Conservation (phyloP, 805 yeast genomes). For the Blastobotrys americana region DNA sequence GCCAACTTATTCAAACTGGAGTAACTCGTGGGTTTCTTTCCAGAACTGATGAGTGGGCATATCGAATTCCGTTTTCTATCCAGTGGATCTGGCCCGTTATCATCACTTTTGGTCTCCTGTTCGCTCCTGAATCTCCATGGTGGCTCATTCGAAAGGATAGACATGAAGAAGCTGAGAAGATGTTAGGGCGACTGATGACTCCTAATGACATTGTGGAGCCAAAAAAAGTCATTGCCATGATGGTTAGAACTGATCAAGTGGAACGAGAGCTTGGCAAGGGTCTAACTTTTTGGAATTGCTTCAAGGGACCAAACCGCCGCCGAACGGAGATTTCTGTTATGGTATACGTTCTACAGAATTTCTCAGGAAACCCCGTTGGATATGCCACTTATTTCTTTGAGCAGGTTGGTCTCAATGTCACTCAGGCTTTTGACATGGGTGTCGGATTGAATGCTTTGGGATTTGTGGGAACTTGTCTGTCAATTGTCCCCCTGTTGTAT, state of each 20-base stretch:
- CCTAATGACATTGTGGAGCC: constrained; percentile 16
- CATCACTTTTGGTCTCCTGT: constrained; percentile 18
- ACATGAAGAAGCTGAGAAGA: constrained; percentile 35
- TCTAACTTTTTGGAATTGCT: constrained; percentile 9
- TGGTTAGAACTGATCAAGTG: constrained; percentile 32
- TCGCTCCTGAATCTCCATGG: constrained; percentile 51
- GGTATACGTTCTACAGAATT: constrained; percentile 33
- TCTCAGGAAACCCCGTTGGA: constrained; percentile 26
- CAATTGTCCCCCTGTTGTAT: constrained; percentile 17
- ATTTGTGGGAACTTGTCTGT: constrained; percentile 21
- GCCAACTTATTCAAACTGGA: constrained; percentile 49
- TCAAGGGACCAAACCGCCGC: constrained; percentile 10
- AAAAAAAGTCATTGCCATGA: constrained; percentile 9
- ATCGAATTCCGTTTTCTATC: constrained; percentile 46
- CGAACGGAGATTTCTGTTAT: constrained; percentile 34
- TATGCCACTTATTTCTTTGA: constrained; percentile 42
- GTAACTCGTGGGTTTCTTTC: constrained; percentile 35
- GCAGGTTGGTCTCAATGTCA: constrained; percentile 32
- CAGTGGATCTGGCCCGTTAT: constrained; percentile 46
- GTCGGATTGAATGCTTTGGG: constrained; percentile 13
- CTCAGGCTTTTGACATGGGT: constrained; percentile 38
- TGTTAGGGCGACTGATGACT: constrained; percentile 30
- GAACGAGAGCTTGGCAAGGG: constrained; percentile 10
- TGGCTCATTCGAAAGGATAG: constrained; percentile 41
- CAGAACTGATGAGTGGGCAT: constrained; percentile 33